These are phyloP conservation scores for Skeletonema costatum DNA, from an alignment of 108 stramenopile genomes.

Conservation along the genomic window DNA sequence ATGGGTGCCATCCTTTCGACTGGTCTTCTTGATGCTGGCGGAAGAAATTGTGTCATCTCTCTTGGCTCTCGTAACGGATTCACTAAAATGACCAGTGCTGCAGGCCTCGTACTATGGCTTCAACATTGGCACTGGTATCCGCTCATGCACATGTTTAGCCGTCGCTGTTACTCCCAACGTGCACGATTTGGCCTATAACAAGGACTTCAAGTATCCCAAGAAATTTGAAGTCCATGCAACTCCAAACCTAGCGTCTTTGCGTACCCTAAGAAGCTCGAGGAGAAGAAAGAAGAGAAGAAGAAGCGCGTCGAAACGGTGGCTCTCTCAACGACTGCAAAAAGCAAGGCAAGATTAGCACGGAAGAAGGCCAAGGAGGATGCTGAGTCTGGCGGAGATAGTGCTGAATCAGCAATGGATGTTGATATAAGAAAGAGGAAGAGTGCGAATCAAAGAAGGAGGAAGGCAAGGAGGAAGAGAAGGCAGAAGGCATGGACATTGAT, in stretches of 20 bases:
- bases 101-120: conserved; percentile 94
- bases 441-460: conserved; percentile 54
- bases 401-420: conserved; percentile 69
- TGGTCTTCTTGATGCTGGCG: conserved; percentile 98
- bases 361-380: conserved; percentile 89
- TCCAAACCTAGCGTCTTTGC: conserved; percentile 93
- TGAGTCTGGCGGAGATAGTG: conserved; percentile 46
- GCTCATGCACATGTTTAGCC: conserved; percentile 95
- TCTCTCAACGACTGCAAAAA: conserved; percentile 96
- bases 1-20: conserved; percentile 98
- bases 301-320: conserved; percentile 97
- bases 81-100: conserved; percentile 93
- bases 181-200: conserved; percentile 96
- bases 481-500: conserved; percentile 65
- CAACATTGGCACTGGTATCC: conserved; percentile 99
- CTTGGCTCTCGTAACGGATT: conserved; percentile 94
- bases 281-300: conserved; percentile 99
- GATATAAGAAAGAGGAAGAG: conserved; percentile 67
- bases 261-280: conserved; percentile 95
- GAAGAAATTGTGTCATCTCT: conserved; percentile 90
- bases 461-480: conserved; percentile 55
- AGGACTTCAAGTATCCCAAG: conserved; percentile 95
- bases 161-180: conserved; percentile 95
- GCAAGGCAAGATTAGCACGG: conserved; percentile 92
- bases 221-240: conserved; percentile 91